Conservation (phyloP, 177 flowering plant genomes). For the Tripterygium wilfordii region DNA sequence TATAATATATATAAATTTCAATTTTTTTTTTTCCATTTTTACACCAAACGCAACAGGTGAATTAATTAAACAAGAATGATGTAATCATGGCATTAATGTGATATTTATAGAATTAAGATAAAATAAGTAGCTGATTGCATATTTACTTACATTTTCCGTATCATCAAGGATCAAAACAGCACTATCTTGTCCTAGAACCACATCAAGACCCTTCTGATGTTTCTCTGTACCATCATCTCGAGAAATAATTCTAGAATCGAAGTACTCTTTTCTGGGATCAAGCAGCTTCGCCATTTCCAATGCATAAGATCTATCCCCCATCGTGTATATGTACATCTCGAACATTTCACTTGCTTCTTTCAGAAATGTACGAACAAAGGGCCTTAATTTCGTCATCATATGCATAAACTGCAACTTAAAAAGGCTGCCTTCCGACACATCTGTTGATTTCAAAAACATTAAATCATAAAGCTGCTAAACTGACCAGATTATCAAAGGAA, state of each 20-base stretch:
- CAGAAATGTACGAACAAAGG: conserved; percentile 67
- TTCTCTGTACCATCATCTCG: conserved; percentile 66
- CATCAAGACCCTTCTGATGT: conserved; percentile 82
- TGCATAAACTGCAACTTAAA: conserved; percentile 48
- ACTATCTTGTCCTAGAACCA: conserved; percentile 72
- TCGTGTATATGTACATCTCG: conserved; percentile 84
- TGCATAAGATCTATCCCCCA: conserved; percentile 81
- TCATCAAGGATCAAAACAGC: conserved; percentile 86
- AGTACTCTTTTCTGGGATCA: conserved; percentile 67
- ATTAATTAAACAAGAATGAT: too few species aligned
- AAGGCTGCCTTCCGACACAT: conserved; percentile 47
- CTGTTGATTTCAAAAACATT: conserved; percentile 10
- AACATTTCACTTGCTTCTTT: conserved; percentile 73
- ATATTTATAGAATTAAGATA: too few species aligned
- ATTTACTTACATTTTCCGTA: conserved; percentile 57
- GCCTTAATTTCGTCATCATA: conserved; percentile 86
- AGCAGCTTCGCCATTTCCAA: conserved; percentile 72
- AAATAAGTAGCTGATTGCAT: too few species aligned
- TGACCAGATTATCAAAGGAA: too few species aligned
- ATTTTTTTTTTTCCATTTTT: too few species aligned
- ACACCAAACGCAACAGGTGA: too few species aligned
- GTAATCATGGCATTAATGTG: too few species aligned
- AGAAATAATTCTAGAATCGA: conserved; percentile 57
- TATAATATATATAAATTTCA: too few species aligned
- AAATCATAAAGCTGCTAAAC: too few species aligned